Conservation (phyloP, 805 yeast genomes). For the Ogataea populi-albae region DNA sequence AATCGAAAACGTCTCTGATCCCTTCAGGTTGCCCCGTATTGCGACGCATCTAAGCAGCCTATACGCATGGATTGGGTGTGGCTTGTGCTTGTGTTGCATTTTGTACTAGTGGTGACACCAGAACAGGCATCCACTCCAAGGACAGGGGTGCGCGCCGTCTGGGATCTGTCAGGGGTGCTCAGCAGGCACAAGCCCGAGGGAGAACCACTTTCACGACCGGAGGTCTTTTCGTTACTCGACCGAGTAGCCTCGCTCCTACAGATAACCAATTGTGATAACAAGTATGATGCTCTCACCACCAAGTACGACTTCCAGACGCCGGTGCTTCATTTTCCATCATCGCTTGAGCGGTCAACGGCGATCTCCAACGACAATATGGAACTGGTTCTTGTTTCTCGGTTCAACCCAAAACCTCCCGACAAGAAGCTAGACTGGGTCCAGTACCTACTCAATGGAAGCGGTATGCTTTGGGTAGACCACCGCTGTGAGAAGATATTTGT, state of each 20-base stretch:
- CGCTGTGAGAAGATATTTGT: constrained; percentile 16
- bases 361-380: constrained; percentile 12
- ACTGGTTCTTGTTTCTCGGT: constrained; percentile 10
- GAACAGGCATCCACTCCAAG: neutral
- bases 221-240: constrained; percentile 15
- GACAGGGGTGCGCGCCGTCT: constrained; percentile 3
- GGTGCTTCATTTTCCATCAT: constrained; percentile 11
- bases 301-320: constrained; percentile 4
- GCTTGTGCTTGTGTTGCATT: too few species aligned
- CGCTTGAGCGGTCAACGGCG: constrained; percentile 12
- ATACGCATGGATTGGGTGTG: too few species aligned
- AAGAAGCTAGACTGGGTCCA: constrained; percentile 16
- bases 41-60: too few species aligned
- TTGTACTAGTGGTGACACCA: too few species aligned
- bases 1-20: too few species aligned
- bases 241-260: constrained; percentile 18
- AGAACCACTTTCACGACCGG: constrained; percentile 3
- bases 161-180: constrained; percentile 17
- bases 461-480: constrained; percentile 20
- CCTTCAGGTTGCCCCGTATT: too few species aligned
- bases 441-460: constrained; percentile 18
- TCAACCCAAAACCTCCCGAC: constrained; percentile 15
- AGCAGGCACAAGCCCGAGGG: constrained; percentile 21
- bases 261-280: constrained; percentile 20
- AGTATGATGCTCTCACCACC: constrained; percentile 14